Percentiles rank a stretch among this genome's conserved stretches.
Evolutionary conservation across 1,284 basidiomycete species (phyloP).

Genomic region (Rhodotorula sp.): DNA sequence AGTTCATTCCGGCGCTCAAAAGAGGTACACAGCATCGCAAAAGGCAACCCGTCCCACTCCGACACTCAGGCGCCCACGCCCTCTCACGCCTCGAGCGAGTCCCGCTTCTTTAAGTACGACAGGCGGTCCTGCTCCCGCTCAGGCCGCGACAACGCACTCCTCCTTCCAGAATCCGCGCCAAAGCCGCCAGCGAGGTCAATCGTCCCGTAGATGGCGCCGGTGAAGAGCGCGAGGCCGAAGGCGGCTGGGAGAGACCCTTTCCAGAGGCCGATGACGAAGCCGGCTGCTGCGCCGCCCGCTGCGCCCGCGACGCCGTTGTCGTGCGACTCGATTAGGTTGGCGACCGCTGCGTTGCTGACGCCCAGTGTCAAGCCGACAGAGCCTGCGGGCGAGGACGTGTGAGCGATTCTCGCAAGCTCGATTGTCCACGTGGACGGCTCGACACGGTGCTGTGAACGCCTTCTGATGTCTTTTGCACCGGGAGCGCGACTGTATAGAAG

Average conservation of each 20-base stretch:
- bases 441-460: neutral
- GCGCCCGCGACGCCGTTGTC: slow-evolving; percentile 39
- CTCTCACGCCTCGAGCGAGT: neutral
- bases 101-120: slow-evolving; percentile 38
- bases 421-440: neutral
- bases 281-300: slow-evolving; percentile 37
- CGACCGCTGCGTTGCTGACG: slow-evolving; percentile 37
- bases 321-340: slow-evolving; percentile 31
- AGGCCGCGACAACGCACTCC: neutral
- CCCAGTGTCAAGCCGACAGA: slow-evolving; percentile 36
- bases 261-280: slow-evolving; percentile 38
- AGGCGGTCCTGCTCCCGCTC: slow-evolving; percentile 35
- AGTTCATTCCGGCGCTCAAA: too few relatives aligned
- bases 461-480: neutral
- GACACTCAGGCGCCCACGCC: too few relatives aligned
- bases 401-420: neutral
- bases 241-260: slow-evolving; percentile 37
- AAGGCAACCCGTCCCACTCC: too few relatives aligned
- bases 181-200: slow-evolving; percentile 38
- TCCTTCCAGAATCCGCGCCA: slow-evolving; percentile 31
- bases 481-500: too few relatives aligned
- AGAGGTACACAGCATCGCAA: too few relatives aligned
- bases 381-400: slow-evolving; percentile 12
- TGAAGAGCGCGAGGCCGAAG: slow-evolving; percentile 40
- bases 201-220: slow-evolving; percentile 38